Base-by-base conservation (phyloP, 106 monocot species). In the Amphibolis antarctica region DNA sequence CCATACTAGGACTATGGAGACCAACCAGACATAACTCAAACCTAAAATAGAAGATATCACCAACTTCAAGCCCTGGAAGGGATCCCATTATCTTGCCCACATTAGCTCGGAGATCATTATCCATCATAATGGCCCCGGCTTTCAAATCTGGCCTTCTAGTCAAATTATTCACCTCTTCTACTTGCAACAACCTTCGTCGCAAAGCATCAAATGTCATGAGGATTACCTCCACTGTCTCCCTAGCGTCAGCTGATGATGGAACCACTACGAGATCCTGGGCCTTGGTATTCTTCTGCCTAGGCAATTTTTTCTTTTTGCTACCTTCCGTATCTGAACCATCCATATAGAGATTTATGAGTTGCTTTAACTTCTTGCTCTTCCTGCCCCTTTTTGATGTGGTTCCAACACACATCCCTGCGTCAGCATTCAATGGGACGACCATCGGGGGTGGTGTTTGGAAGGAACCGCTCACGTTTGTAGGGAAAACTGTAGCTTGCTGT, bases 171-270 rank as follows among this genome's bases (percentile, higher is more conserved):
- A 26, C 62, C 36, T 88, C 92, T 9, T 92, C 92, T 27, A 82
- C 43, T 66, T 92, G 92, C 28, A 78, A 42, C 4, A 87, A 55
- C 62, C 76, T 75, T 53, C 92, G 71, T 19, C 84, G 65, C 5
- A 92, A 63, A 7, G 92, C 92, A 68, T 92, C 92, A 59, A 80
- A 92, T 2, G 84, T 88, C 81, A 75, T 79, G n/a, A 92, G 77
- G 27, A 88, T 62, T 14, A 58, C 66, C 44, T 85, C 85, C 22
- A 82, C 85, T 9, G 74, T 27, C 48, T 80, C 85, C 53, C 65
- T 71, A 1, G 76, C 70, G 26, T 82, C 80, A 18, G 64, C 72
- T 25, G 77, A 66, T 12, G 77, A 70, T 17, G 80, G 76, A 42
- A 76, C 64, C 17, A 72, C 22, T 0, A 64, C 23, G 12, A 73